A percentile compares a stretch with the other conserved stretches of the same genome.
These are phyloP conservation scores for Pugionium dolabratum DNA, from an alignment of 345 rosid species.

Conservation along the genomic window DNA sequence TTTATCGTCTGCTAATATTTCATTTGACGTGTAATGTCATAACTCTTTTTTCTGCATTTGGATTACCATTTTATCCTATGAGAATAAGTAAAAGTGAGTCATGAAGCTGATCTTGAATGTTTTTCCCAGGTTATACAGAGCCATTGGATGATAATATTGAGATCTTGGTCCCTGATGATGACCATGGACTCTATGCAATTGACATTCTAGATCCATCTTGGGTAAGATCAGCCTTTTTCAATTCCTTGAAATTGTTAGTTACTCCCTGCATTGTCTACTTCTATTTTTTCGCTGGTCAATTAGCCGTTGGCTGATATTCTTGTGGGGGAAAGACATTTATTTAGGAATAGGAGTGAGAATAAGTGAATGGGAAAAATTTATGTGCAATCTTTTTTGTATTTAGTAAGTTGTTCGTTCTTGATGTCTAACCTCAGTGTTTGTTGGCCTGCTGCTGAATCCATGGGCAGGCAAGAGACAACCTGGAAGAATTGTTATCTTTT, in stretches of 20 bases:
- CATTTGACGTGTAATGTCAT: not conserved
- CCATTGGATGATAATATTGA: constrained; percentile 59
- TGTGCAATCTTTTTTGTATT: not conserved
- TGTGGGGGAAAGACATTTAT: not conserved
- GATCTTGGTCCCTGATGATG: constrained; percentile 81
- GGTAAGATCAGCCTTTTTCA: constrained; percentile 44
- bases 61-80: not conserved
- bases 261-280: not conserved
- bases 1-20: not conserved
- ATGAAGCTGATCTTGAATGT: constrained; percentile 24
- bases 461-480: too few relatives aligned
- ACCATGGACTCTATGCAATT: constrained; percentile 78
- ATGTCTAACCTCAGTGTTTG: constrained; percentile 1
- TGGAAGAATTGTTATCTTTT: not conserved
- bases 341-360: not conserved
- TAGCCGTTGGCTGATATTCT: not conserved
- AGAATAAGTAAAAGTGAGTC: not conserved
- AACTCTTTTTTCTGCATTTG: not conserved
- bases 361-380: not conserved
- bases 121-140: constrained; percentile 75
- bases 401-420: not conserved
- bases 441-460: too few relatives aligned
- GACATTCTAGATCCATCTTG: constrained; percentile 81
- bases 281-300: not conserved
- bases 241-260: not conserved